Evolutionary conservation across 1,284 basidiomycete genomes (phyloP).

Genomic region (Ustilago shanxiensis): DNA sequence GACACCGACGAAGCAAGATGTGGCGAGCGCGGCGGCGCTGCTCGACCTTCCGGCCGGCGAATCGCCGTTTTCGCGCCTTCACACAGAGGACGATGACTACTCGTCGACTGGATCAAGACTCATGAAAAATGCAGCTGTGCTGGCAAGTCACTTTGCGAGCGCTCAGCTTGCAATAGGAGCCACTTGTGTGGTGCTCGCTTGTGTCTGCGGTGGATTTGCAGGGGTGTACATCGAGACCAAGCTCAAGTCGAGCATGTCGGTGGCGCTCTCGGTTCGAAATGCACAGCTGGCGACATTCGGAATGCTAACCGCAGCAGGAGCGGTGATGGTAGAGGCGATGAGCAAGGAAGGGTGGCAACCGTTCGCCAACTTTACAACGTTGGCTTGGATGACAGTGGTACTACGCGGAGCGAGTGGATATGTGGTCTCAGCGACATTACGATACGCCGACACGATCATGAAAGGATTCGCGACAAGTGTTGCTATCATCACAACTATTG

Average conservation of each 20-base stretch:
- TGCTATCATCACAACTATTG: constrained; percentile 44
- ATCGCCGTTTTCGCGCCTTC: constrained; percentile 25
- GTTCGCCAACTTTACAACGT: constrained; percentile 22
- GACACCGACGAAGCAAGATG: neutral
- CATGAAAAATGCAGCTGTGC: constrained; percentile 9
- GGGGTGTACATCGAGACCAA: constrained; percentile 44
- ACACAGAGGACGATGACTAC: too few relatives aligned
- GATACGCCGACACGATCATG: constrained; percentile 49
- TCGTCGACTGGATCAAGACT: neutral
- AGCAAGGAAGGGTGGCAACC: constrained; percentile 16
- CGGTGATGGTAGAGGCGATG: constrained; percentile 23
- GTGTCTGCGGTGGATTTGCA: constrained; percentile 43
- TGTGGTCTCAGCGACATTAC: constrained; percentile 36
- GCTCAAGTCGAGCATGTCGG: constrained; percentile 43
- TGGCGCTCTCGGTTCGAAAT: constrained; percentile 41
- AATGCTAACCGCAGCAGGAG: constrained; percentile 22
- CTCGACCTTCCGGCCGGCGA: neutral
- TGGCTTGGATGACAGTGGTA: constrained; percentile 39
- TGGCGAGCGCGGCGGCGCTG: constrained; percentile 13
- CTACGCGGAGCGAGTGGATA: constrained; percentile 35
- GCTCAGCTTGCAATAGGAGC: constrained; percentile 17
- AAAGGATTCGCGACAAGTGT: constrained; percentile 48
- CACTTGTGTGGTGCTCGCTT: constrained; percentile 25
- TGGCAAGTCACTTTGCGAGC: constrained; percentile 14
- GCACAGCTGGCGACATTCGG: constrained; percentile 42